phyloP scores from a whole-genome alignment of 2,329 filamentous ascomycete genomes.

The Sporothrix inflata region DNA sequence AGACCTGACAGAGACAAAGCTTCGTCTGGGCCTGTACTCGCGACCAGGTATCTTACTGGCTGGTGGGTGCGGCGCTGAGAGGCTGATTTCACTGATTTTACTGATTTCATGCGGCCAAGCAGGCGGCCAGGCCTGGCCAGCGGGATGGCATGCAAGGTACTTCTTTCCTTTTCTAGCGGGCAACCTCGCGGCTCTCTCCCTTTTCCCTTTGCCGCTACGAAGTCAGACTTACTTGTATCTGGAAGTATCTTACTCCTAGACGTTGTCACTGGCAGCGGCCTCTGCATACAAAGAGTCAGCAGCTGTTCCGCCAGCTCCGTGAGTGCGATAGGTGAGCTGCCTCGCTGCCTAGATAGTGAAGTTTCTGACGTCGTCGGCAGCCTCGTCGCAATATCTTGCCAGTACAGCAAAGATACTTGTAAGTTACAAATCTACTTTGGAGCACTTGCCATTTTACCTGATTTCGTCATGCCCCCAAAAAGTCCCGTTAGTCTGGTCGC shows the following conservation, averaged over 20 bases:
- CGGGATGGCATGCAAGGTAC: background rate
- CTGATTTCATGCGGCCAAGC: background rate
- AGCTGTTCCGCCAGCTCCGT: background rate
- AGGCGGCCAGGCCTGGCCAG: background rate
- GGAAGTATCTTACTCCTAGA: background rate
- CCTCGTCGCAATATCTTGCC: background rate
- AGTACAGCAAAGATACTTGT: background rate
- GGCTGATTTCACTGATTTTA: background rate
- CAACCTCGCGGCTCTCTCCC: background rate
- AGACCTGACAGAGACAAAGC: background rate
- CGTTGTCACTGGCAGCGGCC: background rate
- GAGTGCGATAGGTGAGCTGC: no score
- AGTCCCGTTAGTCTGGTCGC: background rate
- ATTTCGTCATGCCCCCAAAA: constrained; percentile 13
- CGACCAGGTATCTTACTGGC: no score
- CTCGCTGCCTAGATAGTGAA: background rate
- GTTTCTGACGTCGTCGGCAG: background rate
- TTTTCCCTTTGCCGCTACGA: background rate
- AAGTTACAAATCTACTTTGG: background rate
- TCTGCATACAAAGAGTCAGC: background rate
- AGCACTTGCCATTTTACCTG: constrained; percentile 3
- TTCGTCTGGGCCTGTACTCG: background rate
- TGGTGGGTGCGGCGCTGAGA: background rate
- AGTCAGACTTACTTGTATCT: background rate
- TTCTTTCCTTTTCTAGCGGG: background rate